Evolutionary conservation across 2,329 filamentous ascomycete genomes (phyloP).

Genomic region (Colletotrichum sp.): DNA sequence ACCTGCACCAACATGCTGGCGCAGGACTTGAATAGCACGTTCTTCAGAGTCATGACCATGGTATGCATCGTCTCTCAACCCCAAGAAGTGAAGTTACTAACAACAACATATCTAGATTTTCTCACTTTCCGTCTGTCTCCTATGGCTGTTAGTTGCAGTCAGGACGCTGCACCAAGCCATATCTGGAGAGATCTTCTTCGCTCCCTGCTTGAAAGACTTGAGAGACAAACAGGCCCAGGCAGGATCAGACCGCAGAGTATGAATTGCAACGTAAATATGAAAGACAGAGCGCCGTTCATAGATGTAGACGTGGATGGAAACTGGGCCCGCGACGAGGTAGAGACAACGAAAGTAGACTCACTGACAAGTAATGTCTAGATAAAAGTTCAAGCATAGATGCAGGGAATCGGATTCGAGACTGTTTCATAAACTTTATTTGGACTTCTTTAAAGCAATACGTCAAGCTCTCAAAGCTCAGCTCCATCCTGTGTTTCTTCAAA

Average conservation of each 20-base stretch:
- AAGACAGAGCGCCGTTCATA: neutral
- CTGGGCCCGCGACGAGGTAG: neutral
- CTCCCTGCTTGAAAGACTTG: constrained; percentile 46
- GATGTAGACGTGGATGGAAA: neutral
- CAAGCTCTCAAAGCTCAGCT: neutral
- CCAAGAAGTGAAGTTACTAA: neutral
- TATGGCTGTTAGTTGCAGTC: constrained; percentile 47
- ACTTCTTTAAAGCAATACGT: neutral
- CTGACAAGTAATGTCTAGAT: neutral
- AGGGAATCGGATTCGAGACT: neutral
- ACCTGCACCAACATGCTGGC: constrained; percentile 45
- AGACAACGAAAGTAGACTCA: neutral
- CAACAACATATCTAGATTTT: constrained; percentile 35
- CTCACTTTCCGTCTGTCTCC: constrained; percentile 42
- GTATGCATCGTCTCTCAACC: constrained; percentile 23
- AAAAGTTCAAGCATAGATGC: neutral
- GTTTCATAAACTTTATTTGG: neutral
- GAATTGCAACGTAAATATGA: neutral
- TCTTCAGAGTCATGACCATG: constrained; percentile 47
- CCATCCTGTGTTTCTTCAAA: neutral
- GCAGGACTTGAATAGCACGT: constrained; percentile 44
- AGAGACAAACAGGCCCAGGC: constrained; percentile 34
- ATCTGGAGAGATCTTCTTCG: constrained; percentile 49
- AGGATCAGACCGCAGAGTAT: constrained; percentile 32
- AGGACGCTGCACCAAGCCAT: constrained; percentile 42